These are phyloP conservation scores for Quercus phellos DNA, from an alignment of 331 rosid genomes.

Conservation along the genomic window DNA sequence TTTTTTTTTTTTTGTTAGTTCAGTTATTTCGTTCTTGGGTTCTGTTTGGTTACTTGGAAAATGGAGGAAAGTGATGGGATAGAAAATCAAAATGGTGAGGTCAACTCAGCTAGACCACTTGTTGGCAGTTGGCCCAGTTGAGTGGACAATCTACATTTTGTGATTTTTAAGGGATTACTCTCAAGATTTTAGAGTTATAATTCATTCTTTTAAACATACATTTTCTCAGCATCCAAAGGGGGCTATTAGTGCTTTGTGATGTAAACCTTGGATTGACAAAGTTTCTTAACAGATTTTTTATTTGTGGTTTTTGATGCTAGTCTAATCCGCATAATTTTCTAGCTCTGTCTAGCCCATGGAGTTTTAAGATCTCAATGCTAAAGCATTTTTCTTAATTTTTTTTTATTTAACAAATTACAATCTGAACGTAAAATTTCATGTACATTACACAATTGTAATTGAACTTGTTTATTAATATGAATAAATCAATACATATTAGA, in stretches of 20 bases:
- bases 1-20: background rate
- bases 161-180: background rate
- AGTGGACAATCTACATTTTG: background rate
- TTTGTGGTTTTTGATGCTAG: background rate
- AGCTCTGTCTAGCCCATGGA: background rate
- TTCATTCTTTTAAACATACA: background rate
- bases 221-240: background rate
- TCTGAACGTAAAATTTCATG: background rate
- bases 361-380: constrained; percentile 1
- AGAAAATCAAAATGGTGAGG: background rate
- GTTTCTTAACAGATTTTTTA: background rate
- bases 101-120: constrained; percentile 8
- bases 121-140: background rate
- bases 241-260: background rate
- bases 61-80: constrained; percentile 10
- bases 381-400: background rate
- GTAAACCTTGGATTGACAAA: background rate
- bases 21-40: background rate
- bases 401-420: background rate
- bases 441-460: background rate
- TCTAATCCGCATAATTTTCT: background rate
- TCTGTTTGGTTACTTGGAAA: constrained; percentile 23
- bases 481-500: background rate
- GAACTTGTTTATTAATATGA: background rate
- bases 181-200: background rate